Percentiles rank a stretch among this genome's conserved stretches.
These are phyloP conservation scores for Paracorniculantispora psalliotae DNA, from an alignment of 2,329 filamentous ascomycete genomes.

Conservation along the genomic window DNA sequence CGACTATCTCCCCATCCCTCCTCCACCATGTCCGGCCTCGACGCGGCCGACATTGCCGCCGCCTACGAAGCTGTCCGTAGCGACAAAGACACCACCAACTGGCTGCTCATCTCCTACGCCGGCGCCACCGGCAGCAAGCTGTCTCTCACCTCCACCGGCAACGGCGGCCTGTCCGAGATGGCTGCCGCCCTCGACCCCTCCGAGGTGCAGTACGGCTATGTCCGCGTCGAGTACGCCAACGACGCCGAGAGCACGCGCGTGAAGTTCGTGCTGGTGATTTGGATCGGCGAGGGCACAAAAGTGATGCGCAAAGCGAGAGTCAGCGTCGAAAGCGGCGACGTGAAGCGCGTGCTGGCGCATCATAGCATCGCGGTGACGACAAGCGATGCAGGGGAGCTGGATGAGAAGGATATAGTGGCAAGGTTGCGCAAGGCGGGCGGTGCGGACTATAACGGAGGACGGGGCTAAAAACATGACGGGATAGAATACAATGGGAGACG, in stretches of 20 bases:
- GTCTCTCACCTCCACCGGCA: conserved; percentile 51
- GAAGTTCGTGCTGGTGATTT: conserved; percentile 64
- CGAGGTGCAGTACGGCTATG: conserved; percentile 63
- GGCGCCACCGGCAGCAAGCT: conserved; percentile 52
- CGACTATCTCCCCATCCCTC: too few relatives aligned
- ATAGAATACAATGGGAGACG: too few relatives aligned
- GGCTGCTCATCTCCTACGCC: conserved; percentile 61
- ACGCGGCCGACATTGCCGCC: conserved; percentile 54
- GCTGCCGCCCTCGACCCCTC: conserved; percentile 49
- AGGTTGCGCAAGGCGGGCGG: conserved; percentile 61
- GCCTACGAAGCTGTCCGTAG: conserved; percentile 64
- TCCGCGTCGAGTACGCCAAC: conserved; percentile 64
- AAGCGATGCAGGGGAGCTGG: conserved; percentile 54
- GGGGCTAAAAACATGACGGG: conserved; percentile 37
- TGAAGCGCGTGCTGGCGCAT: conserved; percentile 59
- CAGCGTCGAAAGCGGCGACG: conserved; percentile 60
- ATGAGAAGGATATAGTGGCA: conserved; percentile 56
- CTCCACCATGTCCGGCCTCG: conserved; percentile 50
- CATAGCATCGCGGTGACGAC: conserved; percentile 63
- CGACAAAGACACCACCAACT: conserved; percentile 62
- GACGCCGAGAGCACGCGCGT: conserved; percentile 64
- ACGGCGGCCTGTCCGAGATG: conserved; percentile 56
- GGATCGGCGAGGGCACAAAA: conserved; percentile 61
- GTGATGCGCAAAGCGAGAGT: conserved; percentile 68
- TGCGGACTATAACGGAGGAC: conserved; percentile 65